phyloP scores from a whole-genome alignment of 2,329 filamentous ascomycete genomes.

The Fusarium heterosporum region DNA sequence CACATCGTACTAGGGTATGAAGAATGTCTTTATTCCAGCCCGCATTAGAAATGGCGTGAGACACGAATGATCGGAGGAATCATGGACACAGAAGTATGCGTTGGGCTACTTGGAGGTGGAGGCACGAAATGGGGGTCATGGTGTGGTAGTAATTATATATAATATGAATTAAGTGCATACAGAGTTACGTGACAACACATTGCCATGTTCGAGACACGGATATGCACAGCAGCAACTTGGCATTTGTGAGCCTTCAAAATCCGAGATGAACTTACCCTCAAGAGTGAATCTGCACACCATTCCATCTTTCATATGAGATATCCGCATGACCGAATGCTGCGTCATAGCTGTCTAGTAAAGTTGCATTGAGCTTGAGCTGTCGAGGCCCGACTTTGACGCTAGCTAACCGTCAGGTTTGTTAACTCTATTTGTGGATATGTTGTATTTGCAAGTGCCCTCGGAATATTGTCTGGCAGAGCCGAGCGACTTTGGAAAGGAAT shows the following conservation, averaged over 20 bases:
- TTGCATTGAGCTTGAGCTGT: slow-evolving; percentile 29
- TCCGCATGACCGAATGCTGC: slow-evolving; percentile 35
- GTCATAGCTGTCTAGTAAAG: slow-evolving; percentile 31
- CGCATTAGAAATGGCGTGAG: slow-evolving; percentile 42
- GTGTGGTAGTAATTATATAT: slow-evolving; percentile 21
- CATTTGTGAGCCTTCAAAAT: background rate
- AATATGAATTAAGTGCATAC: slow-evolving; percentile 9
- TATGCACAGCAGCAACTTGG: slow-evolving; percentile 13
- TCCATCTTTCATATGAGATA: background rate
- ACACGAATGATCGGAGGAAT: slow-evolving; percentile 24
- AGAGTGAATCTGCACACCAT: background rate
- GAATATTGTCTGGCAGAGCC: background rate
- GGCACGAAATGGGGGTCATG: slow-evolving; percentile 41
- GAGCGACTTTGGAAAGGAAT: slow-evolving; percentile 11
- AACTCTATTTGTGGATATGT: slow-evolving; percentile 28
- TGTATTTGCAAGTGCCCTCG: background rate
- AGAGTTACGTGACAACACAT: slow-evolving; percentile 29
- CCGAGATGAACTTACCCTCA: slow-evolving; percentile 22
- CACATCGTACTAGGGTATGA: slow-evolving; percentile 9
- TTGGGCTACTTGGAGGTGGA: slow-evolving; percentile 36
- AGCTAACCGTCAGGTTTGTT: slow-evolving; percentile 27
- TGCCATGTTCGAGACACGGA: slow-evolving; percentile 13
- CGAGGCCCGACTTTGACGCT: slow-evolving; percentile 30
- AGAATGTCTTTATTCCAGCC: slow-evolving; percentile 30
- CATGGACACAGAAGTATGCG: slow-evolving; percentile 27